phyloP scores from a whole-genome alignment of 345 rosid genomes.

The Moricandia moricandioides region DNA sequence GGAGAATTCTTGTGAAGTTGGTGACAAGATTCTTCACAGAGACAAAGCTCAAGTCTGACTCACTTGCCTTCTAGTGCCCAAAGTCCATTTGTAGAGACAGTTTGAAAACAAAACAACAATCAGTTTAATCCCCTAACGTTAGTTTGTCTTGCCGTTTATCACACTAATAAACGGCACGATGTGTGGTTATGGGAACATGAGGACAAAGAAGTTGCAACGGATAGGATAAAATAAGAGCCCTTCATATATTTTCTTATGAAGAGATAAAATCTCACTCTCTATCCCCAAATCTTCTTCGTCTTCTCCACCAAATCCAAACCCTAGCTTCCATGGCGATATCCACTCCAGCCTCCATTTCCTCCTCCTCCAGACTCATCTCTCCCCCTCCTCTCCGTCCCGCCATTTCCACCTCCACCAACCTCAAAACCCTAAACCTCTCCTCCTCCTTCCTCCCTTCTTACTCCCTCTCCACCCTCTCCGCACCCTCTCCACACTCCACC shows the following conservation, averaged over 20 bases:
- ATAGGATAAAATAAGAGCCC: conserved; percentile 32
- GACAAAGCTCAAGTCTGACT: not conserved
- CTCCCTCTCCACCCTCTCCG: conserved; percentile 35
- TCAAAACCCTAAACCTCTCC: conserved; percentile 48
- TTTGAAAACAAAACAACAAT: not conserved
- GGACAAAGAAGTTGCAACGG: conserved; percentile 13
- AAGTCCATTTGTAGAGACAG: conserved; percentile 57
- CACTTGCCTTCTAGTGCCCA: conserved; percentile 59
- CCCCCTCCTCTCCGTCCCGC: conserved; percentile 36
- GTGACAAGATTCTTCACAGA: not conserved
- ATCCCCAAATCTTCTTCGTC: conserved; percentile 26
- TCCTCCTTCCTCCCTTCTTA: conserved; percentile 58
- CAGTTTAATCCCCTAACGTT: not conserved
- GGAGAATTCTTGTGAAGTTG: too few relatives aligned
- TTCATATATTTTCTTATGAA: conserved; percentile 6
- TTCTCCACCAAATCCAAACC: conserved; percentile 21
- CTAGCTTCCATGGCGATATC: conserved; percentile 58
- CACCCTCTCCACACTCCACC: conserved; percentile 25
- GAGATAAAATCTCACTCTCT: conserved; percentile 29
- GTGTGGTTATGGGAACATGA: not conserved
- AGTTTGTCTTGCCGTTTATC: not conserved
- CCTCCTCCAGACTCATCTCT: conserved; percentile 47
- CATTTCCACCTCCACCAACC: conserved; percentile 34
- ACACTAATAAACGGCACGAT: not conserved
- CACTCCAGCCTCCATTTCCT: conserved; percentile 40